phyloP scores from a whole-genome alignment of 805 yeast genomes.

The Cyberlindnera euphorbiiphila region DNA sequence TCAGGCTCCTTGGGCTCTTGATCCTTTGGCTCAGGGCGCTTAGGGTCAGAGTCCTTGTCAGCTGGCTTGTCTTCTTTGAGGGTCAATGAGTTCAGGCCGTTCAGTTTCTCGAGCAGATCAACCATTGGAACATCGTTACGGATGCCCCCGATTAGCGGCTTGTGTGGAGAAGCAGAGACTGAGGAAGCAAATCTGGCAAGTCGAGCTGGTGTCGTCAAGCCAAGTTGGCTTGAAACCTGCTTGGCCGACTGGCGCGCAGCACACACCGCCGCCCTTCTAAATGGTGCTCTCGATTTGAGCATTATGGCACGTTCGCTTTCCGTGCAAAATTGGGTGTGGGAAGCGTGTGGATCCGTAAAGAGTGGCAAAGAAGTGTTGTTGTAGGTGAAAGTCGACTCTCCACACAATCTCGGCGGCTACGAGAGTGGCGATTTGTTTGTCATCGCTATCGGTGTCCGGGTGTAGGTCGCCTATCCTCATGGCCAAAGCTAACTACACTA shows the following conservation, averaged over 20 bases:
- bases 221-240: not conserved
- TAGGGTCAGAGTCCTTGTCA: constrained; percentile 3
- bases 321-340: constrained; percentile 1
- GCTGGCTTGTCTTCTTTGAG: constrained; percentile 13
- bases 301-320: constrained; percentile 1
- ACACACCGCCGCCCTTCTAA: constrained; percentile 3
- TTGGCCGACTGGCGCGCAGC: constrained; percentile 5
- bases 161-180: constrained; percentile 1
- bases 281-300: constrained; percentile 9
- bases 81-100: constrained; percentile 17
- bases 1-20: constrained; percentile 5
- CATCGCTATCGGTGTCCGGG: constrained; percentile 9
- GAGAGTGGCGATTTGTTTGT: constrained; percentile 14
- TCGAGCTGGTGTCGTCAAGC: not conserved
- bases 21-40: constrained; percentile 9
- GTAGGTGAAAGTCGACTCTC: constrained; percentile 3
- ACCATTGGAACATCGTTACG: constrained; percentile 16
- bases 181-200: constrained; percentile 12
- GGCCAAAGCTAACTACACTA: too few relatives aligned
- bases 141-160: not conserved
- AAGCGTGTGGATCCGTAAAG: too few relatives aligned
- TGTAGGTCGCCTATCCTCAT: too few relatives aligned
- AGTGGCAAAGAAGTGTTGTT: too few relatives aligned
- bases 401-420: constrained; percentile 5
- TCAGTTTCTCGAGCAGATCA: constrained; percentile 23